Evolutionary conservation across 2,329 filamentous ascomycete genomes (phyloP), one percentile per base, ranked within the genome.

Genomic region (Parascedosporium putredinis): DNA sequence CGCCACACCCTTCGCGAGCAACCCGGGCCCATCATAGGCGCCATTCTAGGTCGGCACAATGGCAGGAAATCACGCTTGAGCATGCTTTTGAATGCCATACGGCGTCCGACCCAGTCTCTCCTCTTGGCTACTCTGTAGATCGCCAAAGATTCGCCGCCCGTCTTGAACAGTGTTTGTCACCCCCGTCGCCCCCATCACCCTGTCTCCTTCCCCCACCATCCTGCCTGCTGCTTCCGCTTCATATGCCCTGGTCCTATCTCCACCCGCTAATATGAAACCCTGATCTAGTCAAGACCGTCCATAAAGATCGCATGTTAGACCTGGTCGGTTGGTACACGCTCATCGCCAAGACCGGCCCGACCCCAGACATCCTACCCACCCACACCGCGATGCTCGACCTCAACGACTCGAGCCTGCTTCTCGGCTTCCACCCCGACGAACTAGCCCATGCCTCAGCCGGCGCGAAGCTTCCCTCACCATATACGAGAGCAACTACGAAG

Each of bases 241-340:
- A n/a, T n/a, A n/a, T n/a, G n/a, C 16, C 51, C 14, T 25, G 33
- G 25, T 12, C 42, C 42, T 18, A 20, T n/a, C 23, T 45, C 5
- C 52, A 20, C 31, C 27, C 38, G 12, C 42, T 45, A 50, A 50
- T 31, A 45, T 22, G 12, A 20, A 24, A 43, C 24, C 25, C 4
- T 12, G 14, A 5, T 50, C 54, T 55, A 95, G 88, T 95, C 79
- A 87, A 84, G 67, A 81, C 84, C 55, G 91, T 96, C 4, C 88
- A 96, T 69, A 93, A 90, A 65, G 78, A 79, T 48, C 88, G 88
- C 5, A 74, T 81, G 24, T 81, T 97, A 46, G 86, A 90, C 56
- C 75, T 97, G 49, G 88, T 97, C 46, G 93, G 90, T 59, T 95
- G 88, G 88, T 96, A 91, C 68, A 89, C 89, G 3, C 75, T 91